Conservation (phyloP, 768 basidiomycete genomes). For the Pleurotus tuoliensis region DNA sequence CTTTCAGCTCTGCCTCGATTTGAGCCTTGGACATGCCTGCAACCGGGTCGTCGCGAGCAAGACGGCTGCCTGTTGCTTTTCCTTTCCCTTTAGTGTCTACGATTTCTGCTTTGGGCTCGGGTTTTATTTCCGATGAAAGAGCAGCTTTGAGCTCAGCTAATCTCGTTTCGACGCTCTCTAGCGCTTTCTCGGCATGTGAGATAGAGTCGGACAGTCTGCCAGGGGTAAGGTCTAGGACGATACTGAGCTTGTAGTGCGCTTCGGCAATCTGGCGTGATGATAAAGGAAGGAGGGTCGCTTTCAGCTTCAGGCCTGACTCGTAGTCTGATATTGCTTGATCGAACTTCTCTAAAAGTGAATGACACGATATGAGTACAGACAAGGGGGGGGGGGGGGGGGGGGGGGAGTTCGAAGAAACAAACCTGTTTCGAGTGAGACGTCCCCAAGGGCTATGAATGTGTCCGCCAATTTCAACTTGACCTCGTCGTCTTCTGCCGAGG, state of each 20-base stretch:
- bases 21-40: constrained; percentile 69
- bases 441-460: constrained; percentile 85
- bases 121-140: constrained; percentile 34
- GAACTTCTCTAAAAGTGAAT: constrained; percentile 72
- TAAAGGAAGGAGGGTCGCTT: constrained; percentile 67
- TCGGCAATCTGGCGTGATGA: constrained; percentile 94
- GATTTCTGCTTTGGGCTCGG: constrained; percentile 22
- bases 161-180: constrained; percentile 72
- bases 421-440: constrained; percentile 98
- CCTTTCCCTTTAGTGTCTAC: constrained; percentile 66
- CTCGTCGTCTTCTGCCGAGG: constrained; percentile 51
- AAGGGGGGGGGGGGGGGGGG: neutral
- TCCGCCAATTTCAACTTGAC: constrained; percentile 84
- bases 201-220: constrained; percentile 83
- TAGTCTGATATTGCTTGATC: constrained; percentile 92
- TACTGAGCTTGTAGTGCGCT: constrained; percentile 91
- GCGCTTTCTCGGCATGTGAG: constrained; percentile 71
- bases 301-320: constrained; percentile 69
- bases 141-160: constrained; percentile 55
- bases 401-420: constrained; percentile 16
- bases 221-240: constrained; percentile 87
- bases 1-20: constrained; percentile 76
- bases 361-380: constrained; percentile 2
- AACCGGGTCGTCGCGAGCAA: constrained; percentile 51
- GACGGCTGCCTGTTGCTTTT: constrained; percentile 46